Conservation (phyloP, 2,329 filamentous ascomycete species). For the Claviceps africana region DNA sequence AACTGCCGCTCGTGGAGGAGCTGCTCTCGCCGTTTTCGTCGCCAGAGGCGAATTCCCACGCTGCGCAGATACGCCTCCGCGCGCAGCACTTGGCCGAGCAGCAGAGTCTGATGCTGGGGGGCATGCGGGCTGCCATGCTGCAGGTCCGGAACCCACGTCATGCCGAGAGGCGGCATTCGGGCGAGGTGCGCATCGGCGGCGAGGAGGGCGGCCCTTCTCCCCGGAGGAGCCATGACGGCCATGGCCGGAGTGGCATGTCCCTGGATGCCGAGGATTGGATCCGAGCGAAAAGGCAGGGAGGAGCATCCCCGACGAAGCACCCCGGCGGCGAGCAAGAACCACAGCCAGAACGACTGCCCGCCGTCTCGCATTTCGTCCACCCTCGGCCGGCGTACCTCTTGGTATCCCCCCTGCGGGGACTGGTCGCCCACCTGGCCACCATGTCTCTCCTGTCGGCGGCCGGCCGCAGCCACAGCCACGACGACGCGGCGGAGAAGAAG, state of each 20-base stretch:
- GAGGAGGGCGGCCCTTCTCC: constrained; percentile 27
- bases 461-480: constrained; percentile 11
- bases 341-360: constrained; percentile 15
- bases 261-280: constrained; percentile 34
- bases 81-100: constrained; percentile 54
- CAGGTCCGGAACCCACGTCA: constrained; percentile 13
- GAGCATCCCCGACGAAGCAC: neutral
- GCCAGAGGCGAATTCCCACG: constrained; percentile 39
- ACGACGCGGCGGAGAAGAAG: constrained; percentile 34
- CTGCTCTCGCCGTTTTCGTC: constrained; percentile 47
- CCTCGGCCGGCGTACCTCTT: constrained; percentile 44
- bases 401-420: constrained; percentile 51
- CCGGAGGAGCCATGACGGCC: constrained; percentile 25
- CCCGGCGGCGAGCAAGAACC: neutral
- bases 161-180: constrained; percentile 10
- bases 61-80: constrained; percentile 55
- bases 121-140: constrained; percentile 19
- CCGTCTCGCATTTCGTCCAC: constrained; percentile 19
- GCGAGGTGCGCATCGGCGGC: constrained; percentile 36
- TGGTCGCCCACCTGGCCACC: constrained; percentile 47
- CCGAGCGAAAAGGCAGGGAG: constrained; percentile 31
- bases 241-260: constrained; percentile 21
- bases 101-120: constrained; percentile 35
- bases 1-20: constrained; percentile 48
- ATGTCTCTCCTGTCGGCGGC: constrained; percentile 35